These are phyloP conservation scores for Amaranthus palmeri DNA, from an alignment of 148 eudicot genomes.

Conservation along the genomic window DNA sequence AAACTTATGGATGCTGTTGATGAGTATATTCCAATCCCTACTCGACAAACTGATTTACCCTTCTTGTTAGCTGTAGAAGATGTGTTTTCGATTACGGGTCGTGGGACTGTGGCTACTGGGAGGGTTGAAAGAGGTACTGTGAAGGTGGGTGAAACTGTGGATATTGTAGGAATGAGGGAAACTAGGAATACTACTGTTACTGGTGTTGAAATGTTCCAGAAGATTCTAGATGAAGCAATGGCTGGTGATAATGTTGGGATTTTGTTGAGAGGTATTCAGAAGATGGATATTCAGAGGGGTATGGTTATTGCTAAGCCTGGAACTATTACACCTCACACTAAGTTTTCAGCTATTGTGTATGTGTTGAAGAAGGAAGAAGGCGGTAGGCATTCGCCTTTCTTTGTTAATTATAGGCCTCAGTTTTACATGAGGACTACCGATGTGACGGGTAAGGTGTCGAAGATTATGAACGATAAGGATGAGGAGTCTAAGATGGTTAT, in stretches of 20 bases:
- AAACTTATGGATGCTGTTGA: constrained; percentile 81
- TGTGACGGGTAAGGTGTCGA: constrained; percentile 70
- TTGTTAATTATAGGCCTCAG: constrained; percentile 91
- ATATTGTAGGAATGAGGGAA: constrained; percentile 75
- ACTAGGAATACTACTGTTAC: constrained; percentile 77
- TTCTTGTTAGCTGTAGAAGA: constrained; percentile 81
- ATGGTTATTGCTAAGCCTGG: constrained; percentile 93
- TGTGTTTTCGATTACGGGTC: constrained; percentile 88
- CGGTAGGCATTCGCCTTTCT: constrained; percentile 92
- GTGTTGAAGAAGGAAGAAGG: constrained; percentile 98
- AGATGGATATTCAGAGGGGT: constrained; percentile 84
- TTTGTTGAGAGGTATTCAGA: constrained; percentile 84
- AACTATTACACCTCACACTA: constrained; percentile 83
- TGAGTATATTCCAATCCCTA: constrained; percentile 72
- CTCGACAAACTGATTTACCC: constrained; percentile 69
- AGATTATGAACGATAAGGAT: constrained; percentile 84
- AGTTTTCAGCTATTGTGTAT: constrained; percentile 76
- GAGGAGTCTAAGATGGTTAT: constrained; percentile 99
- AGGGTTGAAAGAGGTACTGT: constrained; percentile 75
- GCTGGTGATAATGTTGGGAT: constrained; percentile 96
- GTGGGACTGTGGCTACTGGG: constrained; percentile 95
- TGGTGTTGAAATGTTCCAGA: constrained; percentile 98
- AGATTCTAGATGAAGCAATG: constrained; percentile 80
- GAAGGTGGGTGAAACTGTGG: constrained; percentile 65
- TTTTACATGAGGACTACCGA: constrained; percentile 97